Evolutionary conservation across 2,329 filamentous ascomycete genomes (phyloP), one percentile per base, ranked within the genome.

Genomic region (Phialophora expanda): DNA sequence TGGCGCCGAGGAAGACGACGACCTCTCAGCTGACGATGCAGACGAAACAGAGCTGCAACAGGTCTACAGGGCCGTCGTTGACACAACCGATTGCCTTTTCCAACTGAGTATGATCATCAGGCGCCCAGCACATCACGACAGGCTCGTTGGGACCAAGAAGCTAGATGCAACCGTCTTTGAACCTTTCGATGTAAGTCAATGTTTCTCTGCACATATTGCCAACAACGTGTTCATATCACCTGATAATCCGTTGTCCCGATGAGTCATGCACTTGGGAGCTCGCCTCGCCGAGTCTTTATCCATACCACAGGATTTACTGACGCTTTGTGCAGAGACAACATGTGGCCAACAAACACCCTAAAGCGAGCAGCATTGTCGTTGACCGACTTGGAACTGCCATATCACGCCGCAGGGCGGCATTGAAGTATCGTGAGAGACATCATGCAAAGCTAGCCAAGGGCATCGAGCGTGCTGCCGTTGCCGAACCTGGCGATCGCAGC

Each of bases 361-460:
- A 63, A 0, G 65, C 73, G 1, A 62, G 68, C 0, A 1, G 60
- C 0, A 2, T 11, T 0, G 20, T 80, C 0, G 51, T 74, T 0
- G 50, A 69, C 2, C 70, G 74, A 0, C 64, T 82, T 0, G 77
- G 77, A 0, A 71, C 63, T 32, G 78, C 74, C 0, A 79, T 79
- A 17, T 76, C 79, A 0, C 67, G 70, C 11, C 72, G 76, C 3
- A 73, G 76, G 4, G 75, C 77, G 4, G 77, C 78, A 46, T 74
- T 82, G 22, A 75, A 74, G 20, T 80, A 80, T 44, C 73, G 77
- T 6, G 72, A 78, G 63, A 69, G 74, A 9, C 78, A 81, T 63
- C 75, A 74, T 46, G 44, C 64, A 0, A 80, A 77, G 44, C 56
- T 79, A 0, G 69, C 69, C 0, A 56, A 69, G 3, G 76, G 74